These are phyloP conservation scores for Kodamaea fungicola DNA, from an alignment of 1,139 yeast species.

Conservation along the genomic window DNA sequence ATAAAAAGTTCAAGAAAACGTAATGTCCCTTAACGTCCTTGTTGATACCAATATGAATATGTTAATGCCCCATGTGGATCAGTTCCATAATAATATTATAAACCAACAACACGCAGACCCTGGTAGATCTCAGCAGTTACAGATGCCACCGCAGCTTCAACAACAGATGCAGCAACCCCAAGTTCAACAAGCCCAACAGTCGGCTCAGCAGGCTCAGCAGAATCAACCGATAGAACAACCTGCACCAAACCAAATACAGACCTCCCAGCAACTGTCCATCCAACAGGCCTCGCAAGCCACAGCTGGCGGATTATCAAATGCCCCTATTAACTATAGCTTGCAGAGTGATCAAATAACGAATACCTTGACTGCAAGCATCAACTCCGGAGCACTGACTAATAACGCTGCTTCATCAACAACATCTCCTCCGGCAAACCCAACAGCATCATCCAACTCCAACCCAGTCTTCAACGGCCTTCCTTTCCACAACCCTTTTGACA, in stretches of 20 bases:
- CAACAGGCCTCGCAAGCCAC: not conserved
- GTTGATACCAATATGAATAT: slow-evolving; percentile 1
- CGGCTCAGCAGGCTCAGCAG: not conserved
- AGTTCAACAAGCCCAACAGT: not conserved
- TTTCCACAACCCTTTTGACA: slow-evolving; percentile 37
- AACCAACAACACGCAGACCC: not conserved
- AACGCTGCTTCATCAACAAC: not conserved
- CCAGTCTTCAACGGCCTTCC: slow-evolving; percentile 10
- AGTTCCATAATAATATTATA: not conserved
- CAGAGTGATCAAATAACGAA: not conserved
- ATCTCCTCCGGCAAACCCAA: not conserved
- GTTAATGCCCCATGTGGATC: slow-evolving; percentile 1
- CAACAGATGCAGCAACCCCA: not conserved
- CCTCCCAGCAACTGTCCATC: not conserved
- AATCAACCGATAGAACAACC: not conserved
- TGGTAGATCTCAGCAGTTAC: no score
- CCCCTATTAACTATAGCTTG: not conserved
- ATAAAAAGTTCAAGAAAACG: not conserved
- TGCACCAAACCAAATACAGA: not conserved
- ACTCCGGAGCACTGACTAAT: not conserved
- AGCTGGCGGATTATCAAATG: not conserved
- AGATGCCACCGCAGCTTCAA: not conserved
- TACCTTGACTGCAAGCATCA: not conserved
- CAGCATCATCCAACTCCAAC: not conserved
- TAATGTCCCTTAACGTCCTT: slow-evolving; percentile 2